Conservation (phyloP, 768 basidiomycete species). For the Russula griseocarnosa region DNA sequence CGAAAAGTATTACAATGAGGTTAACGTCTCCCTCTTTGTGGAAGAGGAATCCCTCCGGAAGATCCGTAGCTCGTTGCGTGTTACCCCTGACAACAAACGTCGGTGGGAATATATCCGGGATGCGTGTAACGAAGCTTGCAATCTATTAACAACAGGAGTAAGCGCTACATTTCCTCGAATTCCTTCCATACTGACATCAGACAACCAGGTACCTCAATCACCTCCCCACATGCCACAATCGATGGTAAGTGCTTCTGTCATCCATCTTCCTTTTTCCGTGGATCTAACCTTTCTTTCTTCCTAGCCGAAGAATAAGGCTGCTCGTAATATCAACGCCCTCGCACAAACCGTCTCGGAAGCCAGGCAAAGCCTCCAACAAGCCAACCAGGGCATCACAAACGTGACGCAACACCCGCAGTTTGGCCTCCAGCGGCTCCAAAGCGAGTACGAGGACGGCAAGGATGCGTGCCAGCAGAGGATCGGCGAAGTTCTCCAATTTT, state of each 20-base stretch:
- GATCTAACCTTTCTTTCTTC: neutral
- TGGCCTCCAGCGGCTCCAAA: constrained; percentile 11
- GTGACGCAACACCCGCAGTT: constrained; percentile 9
- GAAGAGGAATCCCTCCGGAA: constrained; percentile 12
- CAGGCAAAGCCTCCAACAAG: neutral
- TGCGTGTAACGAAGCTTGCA: constrained; percentile 15
- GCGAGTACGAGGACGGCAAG: constrained; percentile 12
- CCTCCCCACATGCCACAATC: neutral
- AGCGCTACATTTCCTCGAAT: no score
- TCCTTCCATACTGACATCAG: neutral
- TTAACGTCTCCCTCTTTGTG: constrained; percentile 7
- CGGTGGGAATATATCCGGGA: constrained; percentile 21
- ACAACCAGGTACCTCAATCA: neutral
- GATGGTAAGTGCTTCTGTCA: neutral
- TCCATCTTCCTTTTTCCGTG: no score
- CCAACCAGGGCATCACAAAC: neutral
- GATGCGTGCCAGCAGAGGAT: constrained; percentile 4
- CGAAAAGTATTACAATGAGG: constrained; percentile 15
- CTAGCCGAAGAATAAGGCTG: constrained; percentile 6
- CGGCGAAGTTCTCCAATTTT: constrained; percentile 11
- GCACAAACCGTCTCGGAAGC: constrained; percentile 1
- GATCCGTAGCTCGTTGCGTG: constrained; percentile 12
- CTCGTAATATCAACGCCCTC: constrained; percentile 17
- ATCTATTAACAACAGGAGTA: neutral
- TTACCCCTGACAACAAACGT: constrained; percentile 15